Evolutionary conservation across 257 asterid genomes (phyloP), one percentile per base, ranked within the genome.

Genomic region (Ehretia macrophylla): DNA sequence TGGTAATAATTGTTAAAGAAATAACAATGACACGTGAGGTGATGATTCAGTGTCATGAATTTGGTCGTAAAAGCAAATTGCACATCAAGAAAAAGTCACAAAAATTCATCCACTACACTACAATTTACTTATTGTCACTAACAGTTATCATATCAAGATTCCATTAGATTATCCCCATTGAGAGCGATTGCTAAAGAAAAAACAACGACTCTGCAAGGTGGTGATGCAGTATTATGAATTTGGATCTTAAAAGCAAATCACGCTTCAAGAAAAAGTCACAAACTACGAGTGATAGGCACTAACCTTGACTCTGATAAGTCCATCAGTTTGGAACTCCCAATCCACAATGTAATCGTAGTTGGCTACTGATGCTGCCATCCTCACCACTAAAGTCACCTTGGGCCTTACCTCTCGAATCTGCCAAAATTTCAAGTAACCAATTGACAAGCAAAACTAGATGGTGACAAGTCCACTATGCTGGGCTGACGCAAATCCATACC

Each of bases 311-410:
- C 88, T 74, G 62, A 92, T 86, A 11, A 92, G 81, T 32, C 99
- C 99, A 70, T 92, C 99, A 0, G 90, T 83, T 69, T 92, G 99
- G 63, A 92, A 92, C 69, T 84, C 99, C 99, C 99, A 92, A 60
- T 92, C 99, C 21, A 88, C 83, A 17, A 92, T 92, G 63, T 92
- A 92, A 37, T 92, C 98, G 21, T 92, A 92, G 79, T 92, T 92
- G 4, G 95, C 99, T 4, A 92, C 96, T 8, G 99, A 92, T 8
- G 97, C 97, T 11, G 93, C 97, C 97, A 88, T 92, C 64, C 99
- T 67, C 42, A 78, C 99, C 84, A 92, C 96, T 49, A 92, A 60
- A 0, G 99, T 84, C 87, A 92, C 96, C 68, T 92, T 88, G 48
- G 99, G 96, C 77, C 99, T 76, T 48, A 54, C 95, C 75, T 92